These are phyloP conservation scores for Aschersonia sp. DNA, from an alignment of 2,329 filamentous ascomycete species.

Conservation along the genomic window DNA sequence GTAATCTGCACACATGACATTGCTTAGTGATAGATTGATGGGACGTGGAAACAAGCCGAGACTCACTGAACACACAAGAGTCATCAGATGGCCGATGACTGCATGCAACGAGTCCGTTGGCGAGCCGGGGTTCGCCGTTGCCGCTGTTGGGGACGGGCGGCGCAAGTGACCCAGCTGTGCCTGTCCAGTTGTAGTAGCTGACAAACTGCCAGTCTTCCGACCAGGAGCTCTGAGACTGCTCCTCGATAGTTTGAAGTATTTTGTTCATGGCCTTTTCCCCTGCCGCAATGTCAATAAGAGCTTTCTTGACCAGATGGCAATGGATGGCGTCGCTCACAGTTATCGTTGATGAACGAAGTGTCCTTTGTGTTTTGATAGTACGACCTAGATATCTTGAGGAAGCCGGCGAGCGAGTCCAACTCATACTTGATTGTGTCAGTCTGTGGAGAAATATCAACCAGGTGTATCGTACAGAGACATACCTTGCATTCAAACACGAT, in stretches of 20 bases:
- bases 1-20: conserved; percentile 21
- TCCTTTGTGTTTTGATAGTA: conserved; percentile 62
- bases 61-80: conserved; percentile 48
- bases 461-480: background rate
- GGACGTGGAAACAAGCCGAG: background rate
- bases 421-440: conserved; percentile 50
- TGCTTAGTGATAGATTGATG: background rate
- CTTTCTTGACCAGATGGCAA: background rate
- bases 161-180: conserved; percentile 10
- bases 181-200: conserved; percentile 16
- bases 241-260: conserved; percentile 11
- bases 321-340: conserved; percentile 7
- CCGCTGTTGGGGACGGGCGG: conserved; percentile 47
- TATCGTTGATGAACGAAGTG: conserved; percentile 43
- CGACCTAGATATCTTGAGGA: conserved; percentile 66
- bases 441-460: too few relatives aligned
- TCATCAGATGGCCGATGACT: conserved; percentile 79
- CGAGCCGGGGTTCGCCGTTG: conserved; percentile 62
- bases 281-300: conserved; percentile 39
- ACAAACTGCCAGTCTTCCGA: conserved; percentile 10
- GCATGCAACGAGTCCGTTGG: conserved; percentile 63
- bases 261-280: conserved; percentile 43
- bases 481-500: conserved; percentile 15
- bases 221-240: conserved; percentile 14
- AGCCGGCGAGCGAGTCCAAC: conserved; percentile 75